Conservation (phyloP, 2,329 filamentous ascomycete species). For the Cryphonectria naterciae region DNA sequence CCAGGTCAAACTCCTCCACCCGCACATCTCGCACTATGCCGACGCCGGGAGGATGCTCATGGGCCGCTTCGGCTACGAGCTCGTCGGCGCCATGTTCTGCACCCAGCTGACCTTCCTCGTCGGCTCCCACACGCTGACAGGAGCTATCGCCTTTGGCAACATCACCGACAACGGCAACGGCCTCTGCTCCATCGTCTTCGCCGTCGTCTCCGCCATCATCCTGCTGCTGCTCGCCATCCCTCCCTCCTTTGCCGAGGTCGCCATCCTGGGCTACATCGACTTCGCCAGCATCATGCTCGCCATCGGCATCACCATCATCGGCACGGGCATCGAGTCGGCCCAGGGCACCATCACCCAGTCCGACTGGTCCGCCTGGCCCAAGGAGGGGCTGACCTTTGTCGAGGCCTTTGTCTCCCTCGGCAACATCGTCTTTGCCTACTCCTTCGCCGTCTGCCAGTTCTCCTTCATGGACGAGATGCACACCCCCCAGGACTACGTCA, state of each 20-base stretch:
- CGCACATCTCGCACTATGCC: conserved; percentile 67
- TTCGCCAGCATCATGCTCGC: conserved; percentile 67
- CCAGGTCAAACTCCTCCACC: conserved; percentile 53
- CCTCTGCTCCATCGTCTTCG: conserved; percentile 49
- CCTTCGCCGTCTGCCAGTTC: conserved; percentile 57
- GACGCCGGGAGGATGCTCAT: conserved; percentile 67
- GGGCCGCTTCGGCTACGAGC: conserved; percentile 63
- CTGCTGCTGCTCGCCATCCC: conserved; percentile 51
- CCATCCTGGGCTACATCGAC: conserved; percentile 55
- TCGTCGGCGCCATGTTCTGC: conserved; percentile 64
- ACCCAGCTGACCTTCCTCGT: conserved; percentile 71
- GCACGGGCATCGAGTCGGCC: conserved; percentile 54
- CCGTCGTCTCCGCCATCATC: conserved; percentile 50
- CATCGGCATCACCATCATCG: conserved; percentile 69
- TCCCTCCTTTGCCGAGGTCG: conserved; percentile 53
- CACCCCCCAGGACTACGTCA: conserved; percentile 50
- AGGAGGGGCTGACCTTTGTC: conserved; percentile 50
- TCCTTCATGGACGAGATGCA: conserved; percentile 60
- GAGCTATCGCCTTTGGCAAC: conserved; percentile 69
- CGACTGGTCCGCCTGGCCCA: conserved; percentile 51
- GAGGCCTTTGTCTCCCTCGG: conserved; percentile 63
- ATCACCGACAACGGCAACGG: conserved; percentile 57
- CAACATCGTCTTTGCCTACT: conserved; percentile 75
- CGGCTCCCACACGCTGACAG: conserved; percentile 72
- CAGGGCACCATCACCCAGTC: conserved; percentile 36